Evolutionary conservation across 306 rosid species (phyloP).

Genomic region (Alnus glutinosa): DNA sequence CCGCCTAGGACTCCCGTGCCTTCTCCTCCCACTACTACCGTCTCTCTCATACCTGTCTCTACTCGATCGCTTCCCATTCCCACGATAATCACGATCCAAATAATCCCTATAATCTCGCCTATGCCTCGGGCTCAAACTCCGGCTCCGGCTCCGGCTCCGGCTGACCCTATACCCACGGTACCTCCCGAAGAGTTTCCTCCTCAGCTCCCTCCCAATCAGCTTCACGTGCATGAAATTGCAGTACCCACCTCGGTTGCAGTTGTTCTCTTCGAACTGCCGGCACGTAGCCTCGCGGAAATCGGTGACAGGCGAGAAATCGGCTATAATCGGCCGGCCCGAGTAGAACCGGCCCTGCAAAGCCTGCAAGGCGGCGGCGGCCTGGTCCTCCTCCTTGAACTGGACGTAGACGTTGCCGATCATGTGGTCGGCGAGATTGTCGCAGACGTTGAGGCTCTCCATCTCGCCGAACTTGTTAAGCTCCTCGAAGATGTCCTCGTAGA

Average conservation of each 20-base stretch:
- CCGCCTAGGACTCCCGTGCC: slow-evolving; percentile 41
- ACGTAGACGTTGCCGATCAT: slow-evolving; percentile 69
- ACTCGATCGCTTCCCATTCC: slow-evolving; percentile 24
- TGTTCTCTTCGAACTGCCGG: slow-evolving; percentile 45
- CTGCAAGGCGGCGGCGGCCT: slow-evolving; percentile 48
- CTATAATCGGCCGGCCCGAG: slow-evolving; percentile 48
- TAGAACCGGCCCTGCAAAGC: slow-evolving; percentile 61
- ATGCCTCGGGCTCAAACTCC: slow-evolving; percentile 51
- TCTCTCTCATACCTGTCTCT: slow-evolving; percentile 38
- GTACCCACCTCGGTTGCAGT: slow-evolving; percentile 45
- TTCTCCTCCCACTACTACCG: slow-evolving; percentile 45
- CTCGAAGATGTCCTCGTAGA: slow-evolving; percentile 90
- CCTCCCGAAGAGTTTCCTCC: slow-evolving; percentile 58
- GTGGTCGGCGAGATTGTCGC: slow-evolving; percentile 98
- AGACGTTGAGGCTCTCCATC: slow-evolving; percentile 92
- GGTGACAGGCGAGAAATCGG: slow-evolving; percentile 47
- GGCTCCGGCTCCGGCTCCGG: slow-evolving; percentile 51
- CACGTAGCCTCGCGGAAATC: slow-evolving; percentile 51
- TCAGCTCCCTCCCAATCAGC: slow-evolving; percentile 59
- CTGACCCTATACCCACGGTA: slow-evolving; percentile 37
- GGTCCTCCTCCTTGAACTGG: slow-evolving; percentile 46
- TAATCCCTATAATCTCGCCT: slow-evolving; percentile 36
- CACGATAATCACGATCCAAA: slow-evolving; percentile 25
- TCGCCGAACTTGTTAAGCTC: slow-evolving; percentile 93
- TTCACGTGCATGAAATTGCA: slow-evolving; percentile 54